phyloP scores from a whole-genome alignment of 1,139 yeast species.

The Spencermartinsiella ligniputridi region DNA sequence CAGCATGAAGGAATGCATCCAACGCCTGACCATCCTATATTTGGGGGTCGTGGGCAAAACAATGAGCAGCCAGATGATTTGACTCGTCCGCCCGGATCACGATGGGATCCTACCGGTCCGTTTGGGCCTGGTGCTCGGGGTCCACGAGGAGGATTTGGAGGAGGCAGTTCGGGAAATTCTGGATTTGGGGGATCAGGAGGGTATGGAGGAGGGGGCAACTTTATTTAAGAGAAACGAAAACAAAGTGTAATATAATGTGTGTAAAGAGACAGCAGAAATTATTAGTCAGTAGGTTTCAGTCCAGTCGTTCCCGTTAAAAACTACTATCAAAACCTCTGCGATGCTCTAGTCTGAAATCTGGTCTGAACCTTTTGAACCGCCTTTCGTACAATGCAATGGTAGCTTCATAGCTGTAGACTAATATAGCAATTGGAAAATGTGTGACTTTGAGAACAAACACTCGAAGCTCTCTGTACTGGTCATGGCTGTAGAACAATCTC shows the following conservation, averaged over 20 bases:
- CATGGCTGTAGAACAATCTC: constrained; percentile 24
- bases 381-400: constrained; percentile 3
- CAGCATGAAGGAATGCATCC: constrained; percentile 39
- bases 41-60: constrained; percentile 18
- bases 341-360: background rate
- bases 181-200: background rate
- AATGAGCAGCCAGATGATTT: constrained; percentile 18
- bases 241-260: too few relatives aligned
- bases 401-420: constrained; percentile 26
- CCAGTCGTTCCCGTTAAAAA: too few relatives aligned
- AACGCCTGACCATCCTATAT: constrained; percentile 26
- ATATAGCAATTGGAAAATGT: constrained; percentile 30
- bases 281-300: too few relatives aligned
- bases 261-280: too few relatives aligned
- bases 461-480: constrained; percentile 25
- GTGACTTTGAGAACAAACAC: constrained; percentile 27
- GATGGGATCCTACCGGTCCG: constrained; percentile 34
- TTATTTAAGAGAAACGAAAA: too few relatives aligned
- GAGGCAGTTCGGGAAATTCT: background rate
- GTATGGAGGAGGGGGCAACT: background rate
- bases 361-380: background rate
- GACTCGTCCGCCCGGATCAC: constrained; percentile 37
- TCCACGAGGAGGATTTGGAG: background rate
- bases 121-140: constrained; percentile 10
- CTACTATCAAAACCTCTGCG: too few relatives aligned